Evolutionary conservation across 495 filamentous ascomycete genomes (phyloP).

Genomic region (Neurospora sp.): DNA sequence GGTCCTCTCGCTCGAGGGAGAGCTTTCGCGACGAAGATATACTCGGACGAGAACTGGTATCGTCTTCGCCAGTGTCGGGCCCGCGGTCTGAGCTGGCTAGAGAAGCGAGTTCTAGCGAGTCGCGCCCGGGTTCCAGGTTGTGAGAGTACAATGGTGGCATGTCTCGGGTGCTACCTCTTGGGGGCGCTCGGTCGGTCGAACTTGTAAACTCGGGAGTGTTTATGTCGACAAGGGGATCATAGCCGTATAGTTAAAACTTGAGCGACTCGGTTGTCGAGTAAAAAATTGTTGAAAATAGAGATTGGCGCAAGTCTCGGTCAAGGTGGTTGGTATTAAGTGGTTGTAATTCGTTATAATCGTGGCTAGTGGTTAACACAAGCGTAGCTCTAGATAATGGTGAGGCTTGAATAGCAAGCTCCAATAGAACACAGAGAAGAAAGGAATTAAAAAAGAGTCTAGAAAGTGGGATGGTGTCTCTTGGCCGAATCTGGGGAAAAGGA

Average conservation of each 20-base stretch:
- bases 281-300: background rate
- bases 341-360: background rate
- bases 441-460: background rate
- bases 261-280: background rate
- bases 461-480: background rate
- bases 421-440: background rate
- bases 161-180: background rate
- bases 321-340: background rate
- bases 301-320: background rate
- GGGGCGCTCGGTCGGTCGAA: background rate
- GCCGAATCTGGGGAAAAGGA: background rate
- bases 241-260: background rate
- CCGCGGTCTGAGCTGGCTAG: constrained; percentile 70
- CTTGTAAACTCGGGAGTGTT: background rate
- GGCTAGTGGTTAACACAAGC: background rate
- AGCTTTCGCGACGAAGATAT: constrained; percentile 84
- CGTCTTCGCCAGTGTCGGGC: constrained; percentile 51
- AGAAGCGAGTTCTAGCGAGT: constrained; percentile 93
- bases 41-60: constrained; percentile 61
- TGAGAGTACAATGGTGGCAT: constrained; percentile 39
- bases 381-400: background rate
- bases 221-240: background rate
- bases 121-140: constrained; percentile 49
- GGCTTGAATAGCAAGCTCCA: background rate
- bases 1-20: constrained; percentile 80